A percentile compares a stretch with the other conserved stretches of the same genome.
phyloP scores from a whole-genome alignment of 495 filamentous ascomycete genomes.

The Astrocystis sublimbata region DNA sequence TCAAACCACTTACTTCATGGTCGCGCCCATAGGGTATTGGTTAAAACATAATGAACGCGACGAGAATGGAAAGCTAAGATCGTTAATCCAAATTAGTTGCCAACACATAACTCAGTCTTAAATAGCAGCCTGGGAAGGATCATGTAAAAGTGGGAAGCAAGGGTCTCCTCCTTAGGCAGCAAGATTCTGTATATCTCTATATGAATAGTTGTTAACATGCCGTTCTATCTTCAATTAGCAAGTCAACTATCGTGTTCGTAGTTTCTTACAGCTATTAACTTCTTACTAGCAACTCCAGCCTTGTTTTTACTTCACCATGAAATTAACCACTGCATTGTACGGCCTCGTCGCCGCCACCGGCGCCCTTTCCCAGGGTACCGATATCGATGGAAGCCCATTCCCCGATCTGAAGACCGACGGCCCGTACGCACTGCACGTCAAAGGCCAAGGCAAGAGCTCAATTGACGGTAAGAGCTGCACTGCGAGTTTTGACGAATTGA shows the following conservation, averaged over 20 bases:
- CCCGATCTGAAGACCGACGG: conserved; percentile 6
- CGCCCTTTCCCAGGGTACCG: conserved; percentile 9
- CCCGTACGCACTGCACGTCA: conserved; percentile 15
- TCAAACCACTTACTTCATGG: too few relatives aligned
- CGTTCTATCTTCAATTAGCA: conserved; percentile 7
- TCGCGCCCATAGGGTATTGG: too few relatives aligned
- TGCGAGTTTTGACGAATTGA: not conserved
- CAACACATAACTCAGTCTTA: conserved; percentile 1
- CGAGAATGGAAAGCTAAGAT: conserved; percentile 6
- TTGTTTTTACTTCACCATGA: conserved; percentile 4
- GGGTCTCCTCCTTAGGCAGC: not conserved
- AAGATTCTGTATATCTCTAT: conserved; percentile 2
- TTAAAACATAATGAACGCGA: too few relatives aligned
- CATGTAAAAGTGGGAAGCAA: conserved; percentile 2
- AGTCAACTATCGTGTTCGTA: conserved; percentile 5
- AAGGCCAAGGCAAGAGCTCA: conserved; percentile 11
- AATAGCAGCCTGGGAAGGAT: conserved; percentile 15
- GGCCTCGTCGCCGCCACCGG: conserved; percentile 10
- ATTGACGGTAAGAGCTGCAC: conserved; percentile 15
- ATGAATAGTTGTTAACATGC: conserved; percentile 9
- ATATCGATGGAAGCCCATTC: too few relatives aligned
- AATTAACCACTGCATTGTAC: conserved; percentile 2
- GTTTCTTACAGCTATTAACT: conserved; percentile 8
- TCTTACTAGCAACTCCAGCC: conserved; percentile 1
- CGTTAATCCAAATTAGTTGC: not conserved